A percentile compares a stretch with the other conserved stretches of the same genome.
phyloP scores from a whole-genome alignment of 129 eudicot genomes.

The Helichrysum umbraculigerum region DNA sequence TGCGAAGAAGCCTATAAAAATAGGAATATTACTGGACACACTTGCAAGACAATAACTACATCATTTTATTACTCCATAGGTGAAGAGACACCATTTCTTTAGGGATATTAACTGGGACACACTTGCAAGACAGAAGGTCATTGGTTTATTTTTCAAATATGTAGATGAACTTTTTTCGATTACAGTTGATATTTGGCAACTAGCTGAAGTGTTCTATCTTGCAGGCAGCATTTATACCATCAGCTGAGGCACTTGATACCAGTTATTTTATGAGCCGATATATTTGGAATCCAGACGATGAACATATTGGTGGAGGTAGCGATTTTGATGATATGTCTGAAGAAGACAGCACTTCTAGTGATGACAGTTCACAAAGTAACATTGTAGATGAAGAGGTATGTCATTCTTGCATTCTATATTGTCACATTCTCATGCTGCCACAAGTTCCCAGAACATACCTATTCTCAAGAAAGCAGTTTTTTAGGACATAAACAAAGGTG shows the following conservation, averaged over 20 bases:
- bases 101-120: constrained; percentile 86
- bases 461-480: background rate
- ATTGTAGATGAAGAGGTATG: constrained; percentile 80
- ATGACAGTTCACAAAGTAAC: constrained; percentile 76
- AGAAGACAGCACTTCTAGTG: constrained; percentile 62
- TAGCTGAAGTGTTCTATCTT: constrained; percentile 22
- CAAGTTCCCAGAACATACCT: background rate
- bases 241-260: constrained; percentile 84
- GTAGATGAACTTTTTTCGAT: background rate
- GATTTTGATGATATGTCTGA: constrained; percentile 81
- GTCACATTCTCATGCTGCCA: background rate
- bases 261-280: constrained; percentile 98
- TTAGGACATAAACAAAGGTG: background rate
- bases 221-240: constrained; percentile 88
- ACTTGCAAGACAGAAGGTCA: constrained; percentile 90
- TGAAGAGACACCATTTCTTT: constrained; percentile 75
- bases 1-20: constrained; percentile 3
- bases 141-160: background rate
- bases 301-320: constrained; percentile 73
- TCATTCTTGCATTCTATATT: background rate
- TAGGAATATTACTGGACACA: too few species aligned
- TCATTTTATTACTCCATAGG: constrained; percentile 40
- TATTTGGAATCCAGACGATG: constrained; percentile 93
- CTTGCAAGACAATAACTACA: too few species aligned
- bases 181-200: constrained; percentile 11